Conservation (phyloP, 371 early-diverging fungal genomes). For the Zychaea mexicana region DNA sequence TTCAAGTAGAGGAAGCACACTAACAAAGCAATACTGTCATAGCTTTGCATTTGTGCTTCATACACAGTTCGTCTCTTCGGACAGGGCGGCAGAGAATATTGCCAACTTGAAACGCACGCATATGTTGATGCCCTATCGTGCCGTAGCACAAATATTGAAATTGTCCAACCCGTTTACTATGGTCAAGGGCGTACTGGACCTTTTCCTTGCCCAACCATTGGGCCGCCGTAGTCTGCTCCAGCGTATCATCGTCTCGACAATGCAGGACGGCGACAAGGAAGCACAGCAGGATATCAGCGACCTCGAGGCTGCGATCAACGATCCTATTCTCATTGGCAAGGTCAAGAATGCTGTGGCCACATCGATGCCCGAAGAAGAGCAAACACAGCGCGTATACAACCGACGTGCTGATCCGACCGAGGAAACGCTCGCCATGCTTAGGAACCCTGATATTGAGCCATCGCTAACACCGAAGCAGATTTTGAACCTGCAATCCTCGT, state of each 20-base stretch:
- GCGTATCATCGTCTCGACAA: constrained; percentile 49
- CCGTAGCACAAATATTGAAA: constrained; percentile 54
- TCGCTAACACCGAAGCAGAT: constrained; percentile 42
- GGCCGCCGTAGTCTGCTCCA: constrained; percentile 60
- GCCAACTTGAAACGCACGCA: constrained; percentile 60
- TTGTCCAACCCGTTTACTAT: constrained; percentile 61
- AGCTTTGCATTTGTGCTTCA: constrained; percentile 64
- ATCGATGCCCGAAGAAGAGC: constrained; percentile 20
- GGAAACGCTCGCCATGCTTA: constrained; percentile 35
- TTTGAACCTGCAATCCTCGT: constrained; percentile 9
- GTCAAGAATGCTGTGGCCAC: constrained; percentile 52
- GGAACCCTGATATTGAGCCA: constrained; percentile 42
- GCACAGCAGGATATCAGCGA: constrained; percentile 46
- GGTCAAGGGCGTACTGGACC: constrained; percentile 60
- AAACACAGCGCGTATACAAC: not conserved
- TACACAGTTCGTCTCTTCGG: constrained; percentile 57
- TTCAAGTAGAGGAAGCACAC: no score
- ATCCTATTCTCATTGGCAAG: constrained; percentile 46
- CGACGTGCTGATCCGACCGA: constrained; percentile 1
- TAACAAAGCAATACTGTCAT: not conserved
- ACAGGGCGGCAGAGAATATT: constrained; percentile 51
- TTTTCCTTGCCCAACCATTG: constrained; percentile 63
- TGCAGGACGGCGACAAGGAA: constrained; percentile 52
- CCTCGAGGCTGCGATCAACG: constrained; percentile 43
- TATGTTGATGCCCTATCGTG: constrained; percentile 55